These are phyloP conservation scores for Ceriops zippeliana DNA, from an alignment of 345 rosid species.

Conservation along the genomic window DNA sequence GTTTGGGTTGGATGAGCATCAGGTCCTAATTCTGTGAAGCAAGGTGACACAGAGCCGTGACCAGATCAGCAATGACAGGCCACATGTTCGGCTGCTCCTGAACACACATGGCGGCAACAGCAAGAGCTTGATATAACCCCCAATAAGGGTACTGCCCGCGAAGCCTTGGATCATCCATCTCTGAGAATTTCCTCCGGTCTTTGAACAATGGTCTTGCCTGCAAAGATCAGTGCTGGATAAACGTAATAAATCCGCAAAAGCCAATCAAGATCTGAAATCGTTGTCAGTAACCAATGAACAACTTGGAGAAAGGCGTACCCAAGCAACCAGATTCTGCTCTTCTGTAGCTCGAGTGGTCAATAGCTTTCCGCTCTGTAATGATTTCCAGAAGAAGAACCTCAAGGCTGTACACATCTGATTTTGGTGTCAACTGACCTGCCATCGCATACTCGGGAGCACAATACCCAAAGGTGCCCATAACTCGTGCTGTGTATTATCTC, in stretches of 20 bases:
- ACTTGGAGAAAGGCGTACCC: conserved; percentile 50
- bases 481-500: conserved; percentile 89
- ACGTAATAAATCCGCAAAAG: neutral
- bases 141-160: conserved; percentile 65
- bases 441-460: conserved; percentile 97
- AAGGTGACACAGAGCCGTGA: conserved; percentile 68
- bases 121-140: conserved; percentile 87
- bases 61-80: conserved; percentile 72
- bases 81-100: conserved; percentile 87
- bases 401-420: conserved; percentile 88
- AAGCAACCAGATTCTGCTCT: conserved; percentile 80
- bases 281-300: neutral
- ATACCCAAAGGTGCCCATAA: conserved; percentile 96
- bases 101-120: conserved; percentile 91
- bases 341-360: conserved; percentile 43
- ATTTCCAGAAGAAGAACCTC: conserved; percentile 88
- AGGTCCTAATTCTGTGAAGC: conserved; percentile 57
- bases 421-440: conserved; percentile 87
- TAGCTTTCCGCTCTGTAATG: conserved; percentile 87
- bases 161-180: conserved; percentile 75
- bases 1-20: conserved; percentile 17
- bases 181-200: conserved; percentile 63
- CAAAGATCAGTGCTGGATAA: neutral
- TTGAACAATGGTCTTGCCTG: conserved; percentile 89
- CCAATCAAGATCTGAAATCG: neutral